A percentile compares a stretch with the other conserved stretches of the same genome.
These are phyloP conservation scores for Trypanosomatidae sp. DNA, from an alignment of 208 protist species.

Conservation along the genomic window DNA sequence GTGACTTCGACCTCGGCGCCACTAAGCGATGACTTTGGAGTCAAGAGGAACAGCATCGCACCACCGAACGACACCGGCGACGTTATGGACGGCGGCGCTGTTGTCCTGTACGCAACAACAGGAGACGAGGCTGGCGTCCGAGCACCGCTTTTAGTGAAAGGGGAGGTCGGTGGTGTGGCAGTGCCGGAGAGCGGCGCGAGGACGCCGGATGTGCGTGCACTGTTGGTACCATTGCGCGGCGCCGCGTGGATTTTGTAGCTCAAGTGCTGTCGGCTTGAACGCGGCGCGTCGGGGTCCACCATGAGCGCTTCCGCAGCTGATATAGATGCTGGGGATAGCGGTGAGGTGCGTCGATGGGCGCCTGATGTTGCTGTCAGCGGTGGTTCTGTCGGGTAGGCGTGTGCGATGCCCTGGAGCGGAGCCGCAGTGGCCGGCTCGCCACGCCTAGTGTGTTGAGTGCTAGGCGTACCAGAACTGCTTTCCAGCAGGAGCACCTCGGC, in stretches of 20 bases:
- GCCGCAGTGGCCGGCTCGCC: background rate
- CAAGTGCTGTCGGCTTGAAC: background rate
- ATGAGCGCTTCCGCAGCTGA: constrained; percentile 20
- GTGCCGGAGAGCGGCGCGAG: constrained; percentile 1
- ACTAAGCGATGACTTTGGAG: background rate
- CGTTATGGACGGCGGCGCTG: background rate
- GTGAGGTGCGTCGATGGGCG: background rate
- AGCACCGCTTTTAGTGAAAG: background rate
- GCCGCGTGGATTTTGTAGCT: background rate
- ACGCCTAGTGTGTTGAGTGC: background rate
- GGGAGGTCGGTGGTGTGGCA: background rate
- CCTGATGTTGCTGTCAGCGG: background rate
- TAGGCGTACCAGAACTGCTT: background rate
- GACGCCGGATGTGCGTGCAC: background rate
- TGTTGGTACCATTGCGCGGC: background rate
- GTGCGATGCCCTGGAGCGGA: background rate
- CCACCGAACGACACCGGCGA: background rate
- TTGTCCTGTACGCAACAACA: background rate
- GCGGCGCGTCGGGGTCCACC: constrained; percentile 29
- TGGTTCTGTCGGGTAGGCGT: background rate
- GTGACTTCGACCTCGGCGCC: background rate
- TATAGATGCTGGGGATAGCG: background rate
- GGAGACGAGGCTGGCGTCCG: background rate
- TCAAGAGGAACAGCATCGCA: background rate
- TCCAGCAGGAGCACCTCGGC: background rate